phyloP scores from a whole-genome alignment of 2,329 filamentous ascomycete genomes.

The Xylariaceae sp. region DNA sequence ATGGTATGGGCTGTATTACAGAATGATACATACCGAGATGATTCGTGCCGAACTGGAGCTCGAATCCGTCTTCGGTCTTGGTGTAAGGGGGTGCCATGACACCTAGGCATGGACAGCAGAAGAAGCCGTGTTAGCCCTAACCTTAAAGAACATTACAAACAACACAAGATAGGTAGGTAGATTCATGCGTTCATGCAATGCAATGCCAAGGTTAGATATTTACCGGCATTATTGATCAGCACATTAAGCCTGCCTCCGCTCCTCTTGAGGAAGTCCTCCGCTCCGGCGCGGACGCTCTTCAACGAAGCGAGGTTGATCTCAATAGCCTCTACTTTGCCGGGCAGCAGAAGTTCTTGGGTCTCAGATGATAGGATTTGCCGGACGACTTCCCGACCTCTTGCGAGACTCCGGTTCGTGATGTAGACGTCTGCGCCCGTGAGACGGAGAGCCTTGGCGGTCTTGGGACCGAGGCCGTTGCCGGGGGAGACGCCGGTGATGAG shows the following conservation, averaged over 20 bases:
- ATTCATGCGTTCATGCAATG: not conserved
- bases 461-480: conserved; percentile 1
- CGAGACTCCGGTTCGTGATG: conserved; percentile 12
- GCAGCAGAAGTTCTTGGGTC: not conserved
- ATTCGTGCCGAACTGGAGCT: conserved; percentile 8
- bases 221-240: conserved; percentile 11
- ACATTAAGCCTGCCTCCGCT: conserved; percentile 6
- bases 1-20: too few relatives aligned
- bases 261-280: not conserved
- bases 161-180: not conserved
- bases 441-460: conserved; percentile 2
- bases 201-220: not conserved
- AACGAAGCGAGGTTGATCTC: conserved; percentile 17
- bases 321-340: conserved; percentile 15
- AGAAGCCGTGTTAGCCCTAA: too few relatives aligned
- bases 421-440: conserved; percentile 14
- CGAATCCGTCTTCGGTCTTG: conserved; percentile 10
- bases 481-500: conserved; percentile 7
- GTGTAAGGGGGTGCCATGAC: not conserved
- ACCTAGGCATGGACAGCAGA: conserved; percentile 1
- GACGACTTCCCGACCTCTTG: conserved; percentile 13
- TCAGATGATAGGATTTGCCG: conserved; percentile 10
- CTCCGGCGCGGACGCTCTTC: conserved; percentile 5
- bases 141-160: too few relatives aligned
- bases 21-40: conserved; percentile 4